These are phyloP conservation scores for Ramularia endophylla DNA, from an alignment of 2,329 filamentous ascomycete genomes.

Conservation along the genomic window DNA sequence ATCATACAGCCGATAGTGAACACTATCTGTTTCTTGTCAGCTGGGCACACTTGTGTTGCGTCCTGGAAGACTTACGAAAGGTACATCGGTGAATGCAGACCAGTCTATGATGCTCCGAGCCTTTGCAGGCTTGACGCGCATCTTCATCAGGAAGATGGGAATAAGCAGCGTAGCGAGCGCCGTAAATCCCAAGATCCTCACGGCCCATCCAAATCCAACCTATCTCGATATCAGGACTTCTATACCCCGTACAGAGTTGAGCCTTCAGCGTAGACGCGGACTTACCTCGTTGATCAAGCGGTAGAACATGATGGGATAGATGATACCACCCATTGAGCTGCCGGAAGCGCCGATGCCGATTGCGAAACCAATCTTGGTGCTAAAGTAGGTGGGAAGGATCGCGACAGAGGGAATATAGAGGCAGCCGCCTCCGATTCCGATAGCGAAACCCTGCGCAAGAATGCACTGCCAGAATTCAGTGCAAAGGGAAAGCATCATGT, in stretches of 20 bases:
- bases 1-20: slow-evolving; percentile 32
- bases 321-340: slow-evolving; percentile 34
- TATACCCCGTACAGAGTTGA: background rate
- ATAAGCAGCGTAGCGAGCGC: slow-evolving; percentile 27
- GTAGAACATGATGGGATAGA: slow-evolving; percentile 34
- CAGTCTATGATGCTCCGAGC: slow-evolving; percentile 35
- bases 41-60: background rate
- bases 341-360: slow-evolving; percentile 43
- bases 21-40: slow-evolving; percentile 19
- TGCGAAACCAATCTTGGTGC: slow-evolving; percentile 38
- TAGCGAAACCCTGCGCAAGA: slow-evolving; percentile 45
- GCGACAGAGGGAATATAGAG: slow-evolving; percentile 43
- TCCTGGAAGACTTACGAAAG: slow-evolving; percentile 22
- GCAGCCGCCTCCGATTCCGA: slow-evolving; percentile 41
- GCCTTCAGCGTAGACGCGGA: background rate
- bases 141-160: slow-evolving; percentile 27
- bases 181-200: slow-evolving; percentile 31
- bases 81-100: slow-evolving; percentile 35
- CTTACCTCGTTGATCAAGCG: slow-evolving; percentile 19
- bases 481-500: slow-evolving; percentile 48
- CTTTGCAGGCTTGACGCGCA: slow-evolving; percentile 33
- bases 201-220: slow-evolving; percentile 28
- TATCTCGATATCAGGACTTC: background rate
- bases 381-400: slow-evolving; percentile 46
- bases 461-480: slow-evolving; percentile 45